Base-by-base conservation (phyloP, 2,329 filamentous ascomycete genomes). In the Lecanosticta acicola region DNA sequence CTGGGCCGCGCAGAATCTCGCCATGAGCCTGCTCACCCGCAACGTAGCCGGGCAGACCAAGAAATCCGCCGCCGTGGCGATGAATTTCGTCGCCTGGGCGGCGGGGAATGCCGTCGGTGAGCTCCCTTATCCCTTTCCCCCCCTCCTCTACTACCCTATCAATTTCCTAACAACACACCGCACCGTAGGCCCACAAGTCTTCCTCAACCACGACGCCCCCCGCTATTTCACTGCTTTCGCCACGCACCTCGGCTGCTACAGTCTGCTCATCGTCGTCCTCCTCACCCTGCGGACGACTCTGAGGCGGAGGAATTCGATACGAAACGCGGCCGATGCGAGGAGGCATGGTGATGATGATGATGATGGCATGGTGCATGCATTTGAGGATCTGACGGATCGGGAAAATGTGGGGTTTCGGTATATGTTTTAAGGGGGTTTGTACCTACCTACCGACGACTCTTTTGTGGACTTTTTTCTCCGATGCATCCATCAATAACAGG, bases 31-130 rank as follows among this genome's bases (percentile, higher is more conserved):
- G 32, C 43, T 58, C 9, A 49, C 51, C 0, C 75, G 83, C 13
- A 87, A 87, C 58, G 71, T 86, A 8, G 84, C 80, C 19, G 84
- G 84, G 0, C 81, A 85, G 56, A 87, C 84, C 1, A 88, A 88
- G 68, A 87, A 86, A 63, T 75, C 77, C 0, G 75, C 82, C 8
- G 80, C 78, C 4, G 76, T 87, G 2, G 81, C 83, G 4, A 74
- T 79, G 54, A 86, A 84, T 64, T 87, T 87, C 59, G 73, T 86
- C 52, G 75, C 79, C 34, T 87, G 83, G 83, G 76, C 79, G 16
- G 74, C 76, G 0, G 83, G 83, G 1, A 87, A 87, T 55, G 77
- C 81, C 1, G 79, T 83, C 38, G 81, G 78, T 68, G 67, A 61
- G 62, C 66, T 10, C 21, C 34, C 33, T 13, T 9, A 14, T 33